Conservation (phyloP, 768 basidiomycete species). For the Filobasidium floriforme region DNA sequence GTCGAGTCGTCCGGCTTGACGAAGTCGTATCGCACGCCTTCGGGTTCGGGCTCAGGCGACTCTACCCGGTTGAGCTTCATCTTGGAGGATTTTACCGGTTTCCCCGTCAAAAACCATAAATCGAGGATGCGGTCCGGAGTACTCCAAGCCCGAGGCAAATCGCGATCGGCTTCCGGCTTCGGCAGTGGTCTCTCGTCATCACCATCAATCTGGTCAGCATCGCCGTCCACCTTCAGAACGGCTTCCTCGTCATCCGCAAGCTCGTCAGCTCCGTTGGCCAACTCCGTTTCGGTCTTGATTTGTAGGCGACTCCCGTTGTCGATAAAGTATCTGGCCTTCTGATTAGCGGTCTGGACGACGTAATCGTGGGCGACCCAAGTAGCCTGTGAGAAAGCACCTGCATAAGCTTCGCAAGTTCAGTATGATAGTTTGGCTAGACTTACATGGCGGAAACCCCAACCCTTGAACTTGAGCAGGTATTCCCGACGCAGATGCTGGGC, state of each 20-base stretch:
- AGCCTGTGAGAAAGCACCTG: constrained; percentile 34
- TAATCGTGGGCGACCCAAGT: constrained; percentile 93
- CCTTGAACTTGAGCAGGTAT: constrained; percentile 85
- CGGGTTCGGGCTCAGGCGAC: constrained; percentile 8
- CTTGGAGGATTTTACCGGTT: constrained; percentile 34
- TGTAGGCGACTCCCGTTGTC: constrained; percentile 60
- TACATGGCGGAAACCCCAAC: constrained; percentile 61
- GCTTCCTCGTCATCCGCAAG: constrained; percentile 36
- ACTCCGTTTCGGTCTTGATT: constrained; percentile 50
- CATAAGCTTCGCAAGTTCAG: background rate
- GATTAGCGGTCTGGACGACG: constrained; percentile 61
- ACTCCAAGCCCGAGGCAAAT: constrained; percentile 70
- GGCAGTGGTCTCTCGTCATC: constrained; percentile 49
- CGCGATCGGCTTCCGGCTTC: constrained; percentile 58
- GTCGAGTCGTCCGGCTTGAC: constrained; percentile 56
- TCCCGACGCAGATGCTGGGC: constrained; percentile 63
- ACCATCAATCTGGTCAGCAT: constrained; percentile 34
- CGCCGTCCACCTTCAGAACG: constrained; percentile 40
- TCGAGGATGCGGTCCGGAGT: constrained; percentile 89
- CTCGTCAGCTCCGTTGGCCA: constrained; percentile 34
- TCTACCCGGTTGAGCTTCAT: constrained; percentile 33
- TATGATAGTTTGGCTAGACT: constrained; percentile 17
- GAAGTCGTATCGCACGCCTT: constrained; percentile 47
- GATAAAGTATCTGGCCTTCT: constrained; percentile 71
- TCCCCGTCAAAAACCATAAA: constrained; percentile 57